Percentiles rank a stretch among this genome's conserved stretches.
Evolutionary conservation across 1,284 basidiomycete species (phyloP).

Genomic region (Takashimella tepidaria): DNA sequence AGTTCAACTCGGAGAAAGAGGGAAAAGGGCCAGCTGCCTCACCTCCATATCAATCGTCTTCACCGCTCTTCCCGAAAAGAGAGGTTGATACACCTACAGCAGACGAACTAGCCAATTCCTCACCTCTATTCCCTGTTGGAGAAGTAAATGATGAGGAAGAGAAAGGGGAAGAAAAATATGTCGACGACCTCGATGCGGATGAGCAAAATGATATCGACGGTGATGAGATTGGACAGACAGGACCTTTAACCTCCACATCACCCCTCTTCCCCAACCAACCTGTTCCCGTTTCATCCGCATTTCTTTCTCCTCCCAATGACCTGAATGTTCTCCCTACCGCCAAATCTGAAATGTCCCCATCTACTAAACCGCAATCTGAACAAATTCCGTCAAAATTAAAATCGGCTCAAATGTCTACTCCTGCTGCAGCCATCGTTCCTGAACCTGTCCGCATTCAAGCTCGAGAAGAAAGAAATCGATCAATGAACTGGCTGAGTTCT

Average conservation of each 20-base stretch:
- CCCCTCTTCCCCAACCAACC: slow-evolving; percentile 12
- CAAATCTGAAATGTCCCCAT: too few species aligned
- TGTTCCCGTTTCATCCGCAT: slow-evolving; percentile 8
- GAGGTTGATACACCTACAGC: slow-evolving; percentile 1
- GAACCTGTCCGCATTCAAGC: slow-evolving; percentile 18
- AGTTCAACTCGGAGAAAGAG: not conserved
- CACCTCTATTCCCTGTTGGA: slow-evolving; percentile 2
- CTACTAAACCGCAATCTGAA: too few species aligned
- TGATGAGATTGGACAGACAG: not conserved
- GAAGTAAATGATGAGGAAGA: not conserved
- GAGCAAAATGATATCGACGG: slow-evolving; percentile 6
- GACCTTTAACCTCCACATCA: slow-evolving; percentile 3
- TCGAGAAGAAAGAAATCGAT: slow-evolving; percentile 23
- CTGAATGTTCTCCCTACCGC: too few species aligned
- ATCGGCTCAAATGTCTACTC: too few species aligned
- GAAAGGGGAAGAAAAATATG: slow-evolving; percentile 10
- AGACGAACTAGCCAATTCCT: not conserved
- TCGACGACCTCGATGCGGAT: slow-evolving; percentile 6
- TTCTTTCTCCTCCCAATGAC: slow-evolving; percentile 15
- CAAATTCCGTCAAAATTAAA: too few species aligned
- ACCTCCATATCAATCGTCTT: too few species aligned
- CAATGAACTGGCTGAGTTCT: slow-evolving; percentile 25
- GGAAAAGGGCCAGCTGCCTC: too few species aligned
- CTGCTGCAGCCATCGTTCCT: too few species aligned
- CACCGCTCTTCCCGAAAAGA: too few species aligned